phyloP scores from a whole-genome alignment of 306 rosid genomes.

The Psophocarpus tetragonolobus region DNA sequence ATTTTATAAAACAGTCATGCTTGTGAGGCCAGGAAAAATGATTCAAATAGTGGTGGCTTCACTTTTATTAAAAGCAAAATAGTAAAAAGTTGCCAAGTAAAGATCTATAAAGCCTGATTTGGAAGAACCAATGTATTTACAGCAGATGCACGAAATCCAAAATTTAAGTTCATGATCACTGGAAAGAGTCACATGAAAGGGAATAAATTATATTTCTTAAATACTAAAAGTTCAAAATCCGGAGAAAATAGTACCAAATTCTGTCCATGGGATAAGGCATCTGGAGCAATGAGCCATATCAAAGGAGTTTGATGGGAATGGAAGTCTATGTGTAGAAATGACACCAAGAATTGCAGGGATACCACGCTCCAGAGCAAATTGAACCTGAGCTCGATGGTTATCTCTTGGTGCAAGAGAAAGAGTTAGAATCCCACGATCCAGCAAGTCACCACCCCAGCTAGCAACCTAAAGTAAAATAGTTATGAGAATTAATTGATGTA shows the following conservation, averaged over 20 bases:
- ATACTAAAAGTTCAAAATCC: not conserved
- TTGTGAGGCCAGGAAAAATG: not conserved
- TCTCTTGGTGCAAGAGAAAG: slow-evolving; percentile 98
- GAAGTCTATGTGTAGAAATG: slow-evolving; percentile 91
- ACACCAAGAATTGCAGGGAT: slow-evolving; percentile 98
- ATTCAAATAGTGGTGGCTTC: not conserved
- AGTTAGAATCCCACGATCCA: slow-evolving; percentile 88
- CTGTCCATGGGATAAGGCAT: slow-evolving; percentile 98
- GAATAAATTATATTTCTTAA: not conserved
- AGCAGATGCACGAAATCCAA: not conserved
- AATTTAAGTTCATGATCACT: slow-evolving; percentile 16
- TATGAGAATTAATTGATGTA: slow-evolving; percentile 21
- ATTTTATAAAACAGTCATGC: not conserved
- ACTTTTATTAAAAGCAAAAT: not conserved
- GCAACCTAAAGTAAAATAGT: slow-evolving; percentile 70
- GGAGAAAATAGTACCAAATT: slow-evolving; percentile 62
- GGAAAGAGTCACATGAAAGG: not conserved
- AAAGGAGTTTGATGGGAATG: slow-evolving; percentile 94
- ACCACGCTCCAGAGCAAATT: slow-evolving; percentile 98
- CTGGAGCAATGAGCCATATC: slow-evolving; percentile 99
- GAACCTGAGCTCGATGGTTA: slow-evolving; percentile 99
- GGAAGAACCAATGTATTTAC: not conserved
- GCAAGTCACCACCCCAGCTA: slow-evolving; percentile 98
- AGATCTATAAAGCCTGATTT: not conserved
- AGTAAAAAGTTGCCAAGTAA: not conserved